Evolutionary conservation across 139 green algal genomes (phyloP).

Genomic region (Chlamydomonas schloesseri): DNA sequence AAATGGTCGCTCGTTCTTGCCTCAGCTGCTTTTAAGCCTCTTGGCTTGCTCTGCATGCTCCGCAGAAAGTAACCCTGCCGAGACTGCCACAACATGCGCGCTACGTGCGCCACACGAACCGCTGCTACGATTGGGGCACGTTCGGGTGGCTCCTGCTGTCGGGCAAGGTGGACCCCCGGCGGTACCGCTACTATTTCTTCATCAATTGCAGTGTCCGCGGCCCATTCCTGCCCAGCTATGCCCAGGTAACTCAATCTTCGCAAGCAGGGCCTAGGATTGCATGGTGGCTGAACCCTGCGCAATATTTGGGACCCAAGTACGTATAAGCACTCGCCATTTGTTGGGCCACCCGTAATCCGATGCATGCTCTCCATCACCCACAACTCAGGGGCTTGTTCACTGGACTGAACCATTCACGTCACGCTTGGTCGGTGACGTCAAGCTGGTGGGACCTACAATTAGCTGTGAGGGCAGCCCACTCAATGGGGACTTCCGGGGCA

Average conservation of each 20-base stretch:
- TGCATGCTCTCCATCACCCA: too few species aligned
- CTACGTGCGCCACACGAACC: constrained; percentile 78
- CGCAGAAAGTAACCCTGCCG: constrained; percentile 56
- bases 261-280: too few species aligned
- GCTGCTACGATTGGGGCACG: constrained; percentile 88
- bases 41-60: background rate
- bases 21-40: too few species aligned
- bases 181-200: constrained; percentile 77
- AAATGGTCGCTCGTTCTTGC: too few species aligned
- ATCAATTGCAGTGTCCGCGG: constrained; percentile 81
- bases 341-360: too few species aligned
- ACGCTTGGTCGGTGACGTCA: constrained; percentile 63
- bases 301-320: too few species aligned
- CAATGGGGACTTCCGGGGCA: constrained; percentile 63
- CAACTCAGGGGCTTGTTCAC: constrained; percentile 53
- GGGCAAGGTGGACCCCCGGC: constrained; percentile 48
- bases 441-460: constrained; percentile 82
- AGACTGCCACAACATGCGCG: constrained; percentile 70
- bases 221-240: constrained; percentile 76
- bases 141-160: constrained; percentile 80
- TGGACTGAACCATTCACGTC: constrained; percentile 74
- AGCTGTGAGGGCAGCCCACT: constrained; percentile 80
- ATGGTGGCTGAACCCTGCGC: background rate
- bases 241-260: constrained; percentile 59
- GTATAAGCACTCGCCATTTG: too few species aligned